Conservation (phyloP, 108 stramenopile species). For the Discostella pseudostelligera region DNA sequence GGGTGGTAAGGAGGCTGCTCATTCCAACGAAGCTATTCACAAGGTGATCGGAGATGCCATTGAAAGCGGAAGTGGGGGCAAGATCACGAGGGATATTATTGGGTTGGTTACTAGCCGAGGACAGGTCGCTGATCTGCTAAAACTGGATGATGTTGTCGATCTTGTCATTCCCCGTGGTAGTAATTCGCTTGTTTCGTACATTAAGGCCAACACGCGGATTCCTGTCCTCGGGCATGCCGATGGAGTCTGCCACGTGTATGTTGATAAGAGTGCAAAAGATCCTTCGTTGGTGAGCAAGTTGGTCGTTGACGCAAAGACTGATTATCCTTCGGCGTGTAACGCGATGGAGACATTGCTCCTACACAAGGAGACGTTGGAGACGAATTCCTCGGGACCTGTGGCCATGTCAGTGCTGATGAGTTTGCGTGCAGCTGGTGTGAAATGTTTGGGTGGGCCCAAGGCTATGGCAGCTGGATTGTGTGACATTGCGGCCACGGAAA, state of each 20-base stretch:
- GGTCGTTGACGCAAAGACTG: constrained; percentile 93
- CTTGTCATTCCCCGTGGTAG: constrained; percentile 98
- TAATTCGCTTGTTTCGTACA: constrained; percentile 86
- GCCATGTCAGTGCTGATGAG: constrained; percentile 70
- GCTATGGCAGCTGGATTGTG: constrained; percentile 79
- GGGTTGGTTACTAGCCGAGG: constrained; percentile 89
- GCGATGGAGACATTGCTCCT: constrained; percentile 97
- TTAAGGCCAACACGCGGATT: constrained; percentile 90
- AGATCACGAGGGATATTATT: constrained; percentile 85
- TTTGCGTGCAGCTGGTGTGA: constrained; percentile 82
- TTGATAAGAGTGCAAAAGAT: constrained; percentile 84
- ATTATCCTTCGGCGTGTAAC: constrained; percentile 99
- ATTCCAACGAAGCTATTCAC: constrained; percentile 89
- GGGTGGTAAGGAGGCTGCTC: constrained; percentile 95
- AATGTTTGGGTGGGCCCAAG: constrained; percentile 82
- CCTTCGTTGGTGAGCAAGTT: constrained; percentile 56
- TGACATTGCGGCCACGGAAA: constrained; percentile 61
- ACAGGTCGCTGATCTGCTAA: constrained; percentile 87
- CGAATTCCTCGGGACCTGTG: constrained; percentile 49
- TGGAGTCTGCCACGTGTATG: constrained; percentile 97
- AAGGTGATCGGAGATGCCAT: constrained; percentile 90
- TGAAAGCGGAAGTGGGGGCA: constrained; percentile 79
- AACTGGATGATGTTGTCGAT: constrained; percentile 91
- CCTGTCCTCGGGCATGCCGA: constrained; percentile 99
- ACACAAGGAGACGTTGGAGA: constrained; percentile 73